These are phyloP conservation scores for Fusarium heterosporum DNA, from an alignment of 2,329 filamentous ascomycete genomes.

Conservation along the genomic window DNA sequence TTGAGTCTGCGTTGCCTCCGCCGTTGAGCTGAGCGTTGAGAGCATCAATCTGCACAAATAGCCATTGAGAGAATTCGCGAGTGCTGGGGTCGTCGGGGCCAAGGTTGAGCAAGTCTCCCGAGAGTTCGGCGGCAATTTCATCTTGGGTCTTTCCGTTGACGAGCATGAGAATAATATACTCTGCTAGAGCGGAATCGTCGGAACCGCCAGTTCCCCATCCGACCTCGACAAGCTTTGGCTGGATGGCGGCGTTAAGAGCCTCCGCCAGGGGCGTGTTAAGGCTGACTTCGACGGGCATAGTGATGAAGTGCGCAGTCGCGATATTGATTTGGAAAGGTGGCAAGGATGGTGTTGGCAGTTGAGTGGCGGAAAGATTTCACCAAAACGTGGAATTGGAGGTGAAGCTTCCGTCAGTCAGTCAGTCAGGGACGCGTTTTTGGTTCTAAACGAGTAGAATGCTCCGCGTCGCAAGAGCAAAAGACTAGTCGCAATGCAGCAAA, in stretches of 20 bases:
- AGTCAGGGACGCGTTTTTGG: conserved; percentile 42
- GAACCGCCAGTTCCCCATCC: conserved; percentile 86
- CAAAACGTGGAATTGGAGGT: conserved; percentile 30
- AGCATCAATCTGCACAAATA: conserved; percentile 86
- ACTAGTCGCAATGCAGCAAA: conserved; percentile 34
- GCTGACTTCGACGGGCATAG: conserved; percentile 82
- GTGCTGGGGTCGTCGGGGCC: conserved; percentile 85
- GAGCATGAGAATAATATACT: conserved; percentile 98
- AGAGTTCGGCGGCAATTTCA: conserved; percentile 88
- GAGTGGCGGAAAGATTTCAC: conserved; percentile 42
- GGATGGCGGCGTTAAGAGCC: conserved; percentile 83
- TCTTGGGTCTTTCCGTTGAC: conserved; percentile 94
- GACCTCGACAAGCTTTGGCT: conserved; percentile 91
- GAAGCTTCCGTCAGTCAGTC: conserved; percentile 21
- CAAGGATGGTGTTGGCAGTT: conserved; percentile 11
- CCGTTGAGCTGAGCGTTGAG: conserved; percentile 74
- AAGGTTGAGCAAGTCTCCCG: conserved; percentile 85
- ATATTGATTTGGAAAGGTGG: conserved; percentile 4
- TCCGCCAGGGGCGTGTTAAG: conserved; percentile 86
- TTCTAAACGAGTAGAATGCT: conserved; percentile 28
- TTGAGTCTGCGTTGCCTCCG: conserved; percentile 48
- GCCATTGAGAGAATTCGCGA: conserved; percentile 86
- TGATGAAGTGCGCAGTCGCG: conserved; percentile 45
- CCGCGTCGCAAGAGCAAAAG: conserved; percentile 43
- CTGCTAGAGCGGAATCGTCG: conserved; percentile 85